These are phyloP conservation scores for Fusarium algeriense DNA, from an alignment of 2,329 filamentous ascomycete species.

Conservation along the genomic window DNA sequence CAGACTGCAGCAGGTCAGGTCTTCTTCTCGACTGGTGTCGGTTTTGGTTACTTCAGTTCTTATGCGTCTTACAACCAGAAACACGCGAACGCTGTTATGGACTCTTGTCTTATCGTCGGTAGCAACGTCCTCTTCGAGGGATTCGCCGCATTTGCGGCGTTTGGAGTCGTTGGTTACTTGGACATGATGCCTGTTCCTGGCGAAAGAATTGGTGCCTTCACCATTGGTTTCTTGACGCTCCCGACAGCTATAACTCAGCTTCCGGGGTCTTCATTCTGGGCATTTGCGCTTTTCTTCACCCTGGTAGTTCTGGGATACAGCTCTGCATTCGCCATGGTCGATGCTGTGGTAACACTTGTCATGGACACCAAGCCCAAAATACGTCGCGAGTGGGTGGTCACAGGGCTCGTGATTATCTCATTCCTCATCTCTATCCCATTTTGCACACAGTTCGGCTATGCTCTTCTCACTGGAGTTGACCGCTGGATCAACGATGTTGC, in stretches of 20 bases:
- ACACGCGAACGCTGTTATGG: conserved; percentile 70
- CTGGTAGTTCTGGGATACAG: conserved; percentile 69
- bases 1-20: conserved; percentile 71
- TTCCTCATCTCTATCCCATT: conserved; percentile 68
- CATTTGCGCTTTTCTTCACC: conserved; percentile 69
- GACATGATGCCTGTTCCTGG: conserved; percentile 53
- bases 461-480: conserved; percentile 66
- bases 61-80: conserved; percentile 70
- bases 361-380: conserved; percentile 61
- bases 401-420: conserved; percentile 60
- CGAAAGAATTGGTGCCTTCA: conserved; percentile 64
- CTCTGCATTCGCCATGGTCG: conserved; percentile 70
- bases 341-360: conserved; percentile 65
- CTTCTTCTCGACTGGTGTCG: conserved; percentile 70
- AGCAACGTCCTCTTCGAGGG: conserved; percentile 70
- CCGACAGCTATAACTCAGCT: conserved; percentile 68
- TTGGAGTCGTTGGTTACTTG: conserved; percentile 67
- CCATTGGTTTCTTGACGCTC: conserved; percentile 69
- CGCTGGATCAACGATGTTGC: conserved; percentile 68
- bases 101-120: conserved; percentile 66
- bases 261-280: conserved; percentile 70
- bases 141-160: conserved; percentile 61
- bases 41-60: conserved; percentile 69
- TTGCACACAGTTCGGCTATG: conserved; percentile 69
- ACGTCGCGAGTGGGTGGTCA: conserved; percentile 61